Conservation (phyloP, 495 filamentous ascomycete genomes). For the Trichoderma orchidacearum region DNA sequence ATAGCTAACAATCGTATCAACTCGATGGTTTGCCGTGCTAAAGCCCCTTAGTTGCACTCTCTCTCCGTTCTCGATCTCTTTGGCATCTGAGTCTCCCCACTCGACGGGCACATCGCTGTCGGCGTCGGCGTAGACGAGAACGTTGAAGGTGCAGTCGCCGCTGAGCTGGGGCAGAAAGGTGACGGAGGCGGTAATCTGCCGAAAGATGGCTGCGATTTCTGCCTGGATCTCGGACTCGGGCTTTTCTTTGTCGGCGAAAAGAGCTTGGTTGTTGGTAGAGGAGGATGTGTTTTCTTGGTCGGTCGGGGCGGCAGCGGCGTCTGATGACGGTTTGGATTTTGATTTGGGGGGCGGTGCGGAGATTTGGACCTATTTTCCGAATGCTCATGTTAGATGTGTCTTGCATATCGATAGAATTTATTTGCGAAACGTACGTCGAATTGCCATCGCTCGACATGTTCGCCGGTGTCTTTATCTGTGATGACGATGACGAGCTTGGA, state of each 20-base stretch:
- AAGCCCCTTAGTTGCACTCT: slow-evolving; percentile 92
- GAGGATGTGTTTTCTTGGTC: slow-evolving; percentile 9
- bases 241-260: slow-evolving; percentile 44
- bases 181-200: slow-evolving; percentile 94
- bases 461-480: slow-evolving; percentile 89
- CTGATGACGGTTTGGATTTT: slow-evolving; percentile 19
- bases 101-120: slow-evolving; percentile 95
- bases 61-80: slow-evolving; percentile 92
- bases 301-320: background rate
- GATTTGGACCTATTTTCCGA: slow-evolving; percentile 47
- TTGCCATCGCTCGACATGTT: slow-evolving; percentile 93
- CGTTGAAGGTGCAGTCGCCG: slow-evolving; percentile 95
- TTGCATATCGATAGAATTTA: no score
- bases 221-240: slow-evolving; percentile 84
- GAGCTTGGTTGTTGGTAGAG: slow-evolving; percentile 12
- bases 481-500: slow-evolving; percentile 93
- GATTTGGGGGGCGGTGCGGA: slow-evolving; percentile 41
- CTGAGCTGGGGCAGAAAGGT: slow-evolving; percentile 90
- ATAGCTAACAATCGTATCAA: slow-evolving; percentile 93
- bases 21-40: slow-evolving; percentile 82
- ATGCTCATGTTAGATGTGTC: background rate
- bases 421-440: slow-evolving; percentile 57
- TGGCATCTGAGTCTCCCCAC: slow-evolving; percentile 97
- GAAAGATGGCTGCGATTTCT: slow-evolving; percentile 91
- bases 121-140: slow-evolving; percentile 92